phyloP scores from a whole-genome alignment of 805 yeast species.

The Barnettozyma pratensis region DNA sequence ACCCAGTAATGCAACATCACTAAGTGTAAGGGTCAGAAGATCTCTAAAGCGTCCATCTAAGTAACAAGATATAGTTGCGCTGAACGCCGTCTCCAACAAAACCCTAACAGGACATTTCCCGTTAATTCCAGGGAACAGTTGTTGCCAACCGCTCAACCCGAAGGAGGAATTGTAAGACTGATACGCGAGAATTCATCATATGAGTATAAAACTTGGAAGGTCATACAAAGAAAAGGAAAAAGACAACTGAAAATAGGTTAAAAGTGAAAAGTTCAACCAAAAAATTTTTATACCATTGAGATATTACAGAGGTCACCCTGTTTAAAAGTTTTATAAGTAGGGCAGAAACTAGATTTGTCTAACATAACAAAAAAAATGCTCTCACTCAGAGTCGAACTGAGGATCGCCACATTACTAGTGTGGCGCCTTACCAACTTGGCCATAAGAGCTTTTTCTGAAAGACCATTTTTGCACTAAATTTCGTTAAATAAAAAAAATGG shows the following conservation, averaged over 20 bases:
- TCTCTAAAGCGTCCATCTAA: constrained; percentile 23
- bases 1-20: background rate
- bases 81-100: constrained; percentile 26
- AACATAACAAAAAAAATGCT: constrained; percentile 33
- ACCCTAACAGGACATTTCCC: constrained; percentile 21
- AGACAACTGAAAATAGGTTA: background rate
- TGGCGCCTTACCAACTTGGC: constrained; percentile 76
- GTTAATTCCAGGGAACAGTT: constrained; percentile 18
- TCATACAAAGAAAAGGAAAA: constrained; percentile 14
- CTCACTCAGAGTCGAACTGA: constrained; percentile 72
- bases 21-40: constrained; percentile 22
- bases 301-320: background rate
- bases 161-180: constrained; percentile 23
- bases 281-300: constrained; percentile 3
- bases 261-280: background rate
- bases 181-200: constrained; percentile 30
- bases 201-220: constrained; percentile 31
- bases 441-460: constrained; percentile 35
- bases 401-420: constrained; percentile 82
- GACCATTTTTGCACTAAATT: background rate
- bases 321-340: background rate
- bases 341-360: background rate
- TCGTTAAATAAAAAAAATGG: background rate
- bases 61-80: constrained; percentile 29
- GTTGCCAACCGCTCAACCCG: constrained; percentile 20